A percentile compares a stretch with the other conserved stretches of the same genome.
Conservation (phyloP, 2,329 filamentous ascomycete species). For the Leptographium radiaticola region DNA sequence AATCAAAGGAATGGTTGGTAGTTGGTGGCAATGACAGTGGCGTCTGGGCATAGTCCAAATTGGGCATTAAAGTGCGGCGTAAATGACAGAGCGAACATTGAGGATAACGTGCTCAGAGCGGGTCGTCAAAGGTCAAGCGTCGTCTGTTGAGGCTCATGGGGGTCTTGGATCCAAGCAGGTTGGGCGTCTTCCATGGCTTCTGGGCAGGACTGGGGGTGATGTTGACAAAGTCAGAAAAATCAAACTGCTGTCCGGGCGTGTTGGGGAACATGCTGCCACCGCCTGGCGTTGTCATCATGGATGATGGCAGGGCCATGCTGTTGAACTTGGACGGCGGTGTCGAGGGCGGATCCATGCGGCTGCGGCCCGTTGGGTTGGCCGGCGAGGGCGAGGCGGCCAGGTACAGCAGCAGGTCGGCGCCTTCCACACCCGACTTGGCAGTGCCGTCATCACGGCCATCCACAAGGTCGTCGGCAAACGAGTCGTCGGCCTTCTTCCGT, state of each 20-base stretch:
- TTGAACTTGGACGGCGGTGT: conserved; percentile 61
- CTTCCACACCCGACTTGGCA: conserved; percentile 52
- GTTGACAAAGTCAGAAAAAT: conserved; percentile 95
- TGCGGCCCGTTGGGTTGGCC: conserved; percentile 43
- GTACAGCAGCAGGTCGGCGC: conserved; percentile 68
- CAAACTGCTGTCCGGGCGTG: conserved; percentile 74
- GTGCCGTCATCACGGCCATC: conserved; percentile 7
- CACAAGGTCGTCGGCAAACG: background rate
- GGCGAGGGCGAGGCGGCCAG: conserved; percentile 86
- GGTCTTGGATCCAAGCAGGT: conserved; percentile 33
- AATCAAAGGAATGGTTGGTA: background rate
- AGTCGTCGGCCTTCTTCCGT: conserved; percentile 29
- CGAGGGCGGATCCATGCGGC: conserved; percentile 54
- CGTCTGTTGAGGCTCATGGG: conserved; percentile 57
- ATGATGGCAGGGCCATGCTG: conserved; percentile 60
- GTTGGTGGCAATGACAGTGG: background rate
- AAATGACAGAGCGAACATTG: conserved; percentile 1
- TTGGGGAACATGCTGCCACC: conserved; percentile 56
- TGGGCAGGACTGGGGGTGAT: conserved; percentile 93
- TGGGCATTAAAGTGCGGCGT: conserved; percentile 8
- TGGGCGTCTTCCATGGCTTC: conserved; percentile 74
- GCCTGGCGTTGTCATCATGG: conserved; percentile 78
- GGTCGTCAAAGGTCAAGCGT: conserved; percentile 68
- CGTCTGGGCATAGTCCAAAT: conserved; percentile 7
- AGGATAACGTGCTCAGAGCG: conserved; percentile 1